Conservation (phyloP, 2,329 filamentous ascomycete genomes). For the Beauveria pseudobassiana region DNA sequence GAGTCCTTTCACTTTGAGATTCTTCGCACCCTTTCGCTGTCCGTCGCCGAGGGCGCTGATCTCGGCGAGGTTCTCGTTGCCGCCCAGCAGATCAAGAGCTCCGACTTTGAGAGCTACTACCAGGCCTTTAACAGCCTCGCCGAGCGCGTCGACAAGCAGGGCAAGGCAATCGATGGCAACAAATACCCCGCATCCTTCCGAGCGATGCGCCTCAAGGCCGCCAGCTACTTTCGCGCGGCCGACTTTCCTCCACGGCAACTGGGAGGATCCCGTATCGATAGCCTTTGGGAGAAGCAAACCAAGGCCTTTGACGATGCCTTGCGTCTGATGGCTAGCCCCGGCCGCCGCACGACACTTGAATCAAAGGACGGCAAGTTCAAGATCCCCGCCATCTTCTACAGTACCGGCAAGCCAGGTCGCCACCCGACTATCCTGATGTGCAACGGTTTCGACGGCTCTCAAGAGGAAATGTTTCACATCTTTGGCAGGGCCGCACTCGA, state of each 20-base stretch:
- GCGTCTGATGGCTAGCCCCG: conserved; percentile 26
- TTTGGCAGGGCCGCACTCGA: conserved; percentile 27
- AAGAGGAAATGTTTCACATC: conserved; percentile 36
- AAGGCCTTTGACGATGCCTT: conserved; percentile 31
- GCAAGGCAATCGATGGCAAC: conserved; percentile 14
- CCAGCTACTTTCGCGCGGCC: conserved; percentile 34
- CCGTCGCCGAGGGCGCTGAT: conserved; percentile 21
- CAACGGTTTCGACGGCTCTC: conserved; percentile 35
- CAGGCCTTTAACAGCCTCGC: conserved; percentile 19
- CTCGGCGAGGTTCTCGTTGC: conserved; percentile 26
- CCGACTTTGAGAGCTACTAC: conserved; percentile 20
- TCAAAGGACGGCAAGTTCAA: conserved; percentile 23
- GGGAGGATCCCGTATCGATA: conserved; percentile 30
- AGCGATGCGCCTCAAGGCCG: conserved; percentile 26
- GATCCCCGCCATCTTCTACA: conserved; percentile 29
- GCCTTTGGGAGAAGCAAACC: conserved; percentile 28
- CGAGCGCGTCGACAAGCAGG: conserved; percentile 15
- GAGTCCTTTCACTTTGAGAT: conserved; percentile 20
- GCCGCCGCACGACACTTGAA: conserved; percentile 26
- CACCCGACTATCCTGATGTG: conserved; percentile 34
- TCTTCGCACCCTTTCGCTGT: conserved; percentile 17
- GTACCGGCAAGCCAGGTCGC: conserved; percentile 13
- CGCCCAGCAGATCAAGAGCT: conserved; percentile 19
- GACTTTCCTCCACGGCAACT: conserved; percentile 35
- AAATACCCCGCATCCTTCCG: conserved; percentile 21